Conservation (phyloP, 495 filamentous ascomycete species). For the Podospora bellae-mahoneyi region DNA sequence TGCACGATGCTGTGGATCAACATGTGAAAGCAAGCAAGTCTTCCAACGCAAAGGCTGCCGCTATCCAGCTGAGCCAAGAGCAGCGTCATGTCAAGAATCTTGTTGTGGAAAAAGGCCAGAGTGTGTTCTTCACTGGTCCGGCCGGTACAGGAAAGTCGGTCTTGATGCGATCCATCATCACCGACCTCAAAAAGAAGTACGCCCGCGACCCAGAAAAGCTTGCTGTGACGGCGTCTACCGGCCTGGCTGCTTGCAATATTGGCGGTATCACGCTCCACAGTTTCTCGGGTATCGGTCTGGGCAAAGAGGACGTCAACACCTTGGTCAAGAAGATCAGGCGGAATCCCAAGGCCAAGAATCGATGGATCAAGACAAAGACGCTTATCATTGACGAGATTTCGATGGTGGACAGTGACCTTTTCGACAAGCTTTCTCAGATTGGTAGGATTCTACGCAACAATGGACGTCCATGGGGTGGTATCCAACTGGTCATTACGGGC, state of each 20-base stretch:
- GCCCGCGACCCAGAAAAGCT: constrained; percentile 71
- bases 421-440: constrained; percentile 91
- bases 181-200: constrained; percentile 71
- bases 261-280: constrained; percentile 94
- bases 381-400: constrained; percentile 94
- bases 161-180: constrained; percentile 85
- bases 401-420: constrained; percentile 96
- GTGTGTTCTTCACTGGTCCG: constrained; percentile 97
- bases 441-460: constrained; percentile 80
- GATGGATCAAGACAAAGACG: constrained; percentile 84
- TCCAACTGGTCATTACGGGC: constrained; percentile 91
- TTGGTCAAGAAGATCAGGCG: constrained; percentile 88
- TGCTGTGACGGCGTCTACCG: constrained; percentile 92
- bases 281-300: constrained; percentile 91
- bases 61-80: constrained; percentile 76
- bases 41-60: constrained; percentile 40
- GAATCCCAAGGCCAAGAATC: constrained; percentile 79
- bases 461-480: constrained; percentile 89
- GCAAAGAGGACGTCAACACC: constrained; percentile 78
- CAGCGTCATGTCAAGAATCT: constrained; percentile 78
- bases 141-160: constrained; percentile 98
- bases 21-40: constrained; percentile 20
- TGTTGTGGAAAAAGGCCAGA: constrained; percentile 70
- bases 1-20: constrained; percentile 32
- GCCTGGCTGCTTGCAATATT: constrained; percentile 93